Conservation (phyloP, 2,329 filamentous ascomycete species). For the Acrocalymma vagum region DNA sequence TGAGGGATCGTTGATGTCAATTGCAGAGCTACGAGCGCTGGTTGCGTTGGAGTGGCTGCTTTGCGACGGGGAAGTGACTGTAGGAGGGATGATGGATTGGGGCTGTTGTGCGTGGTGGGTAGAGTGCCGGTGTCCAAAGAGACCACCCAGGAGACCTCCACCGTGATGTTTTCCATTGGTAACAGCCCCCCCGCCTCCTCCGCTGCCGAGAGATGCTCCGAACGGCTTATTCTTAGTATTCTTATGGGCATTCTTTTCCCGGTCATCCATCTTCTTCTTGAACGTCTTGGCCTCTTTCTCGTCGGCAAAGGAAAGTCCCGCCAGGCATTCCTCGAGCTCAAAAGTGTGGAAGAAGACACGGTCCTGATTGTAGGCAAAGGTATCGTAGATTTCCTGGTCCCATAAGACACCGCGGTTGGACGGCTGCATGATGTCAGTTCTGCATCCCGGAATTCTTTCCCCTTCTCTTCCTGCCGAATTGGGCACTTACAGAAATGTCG, state of each 20-base stretch:
- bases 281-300: constrained; percentile 98
- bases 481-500: constrained; percentile 81
- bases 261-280: constrained; percentile 95
- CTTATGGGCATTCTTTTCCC: constrained; percentile 95
- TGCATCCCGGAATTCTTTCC: not conserved
- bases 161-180: constrained; percentile 44
- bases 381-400: constrained; percentile 91
- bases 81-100: constrained; percentile 61
- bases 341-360: constrained; percentile 98
- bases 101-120: constrained; percentile 51
- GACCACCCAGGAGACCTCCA: constrained; percentile 61
- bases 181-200: constrained; percentile 22
- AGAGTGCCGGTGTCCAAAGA: constrained; percentile 60
- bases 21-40: constrained; percentile 53
- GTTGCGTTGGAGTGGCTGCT: constrained; percentile 43
- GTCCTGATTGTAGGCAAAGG: constrained; percentile 95
- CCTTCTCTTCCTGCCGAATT: no score
- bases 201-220: constrained; percentile 47
- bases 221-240: constrained; percentile 83
- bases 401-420: constrained; percentile 41
- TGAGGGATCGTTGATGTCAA: constrained; percentile 69
- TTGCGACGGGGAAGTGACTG: constrained; percentile 48
- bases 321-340: constrained; percentile 90
- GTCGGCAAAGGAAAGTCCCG: constrained; percentile 90
- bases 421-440: constrained; percentile 65